Percentiles rank a stretch among this genome's conserved stretches.
Evolutionary conservation across 179 eudicot species (phyloP).

Genomic region (Silene noctiflora): DNA sequence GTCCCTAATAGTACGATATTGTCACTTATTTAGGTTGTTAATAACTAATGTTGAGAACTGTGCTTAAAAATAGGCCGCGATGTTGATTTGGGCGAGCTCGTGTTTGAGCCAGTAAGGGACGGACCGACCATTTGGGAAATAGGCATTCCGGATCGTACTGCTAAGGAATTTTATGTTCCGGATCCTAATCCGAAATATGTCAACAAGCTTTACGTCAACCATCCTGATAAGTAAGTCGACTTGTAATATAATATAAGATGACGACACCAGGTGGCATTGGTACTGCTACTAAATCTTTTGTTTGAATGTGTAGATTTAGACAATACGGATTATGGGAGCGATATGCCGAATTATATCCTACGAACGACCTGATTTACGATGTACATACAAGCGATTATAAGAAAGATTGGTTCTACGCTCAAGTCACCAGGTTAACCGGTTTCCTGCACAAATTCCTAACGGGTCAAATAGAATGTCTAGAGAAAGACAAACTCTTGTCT

Average conservation of each 20-base stretch:
- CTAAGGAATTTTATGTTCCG: conserved; percentile 64
- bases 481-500: no score
- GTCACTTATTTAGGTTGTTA: background rate
- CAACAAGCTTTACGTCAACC: conserved; percentile 59
- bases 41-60: background rate
- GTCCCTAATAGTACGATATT: background rate
- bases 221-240: conserved; percentile 54
- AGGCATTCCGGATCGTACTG: conserved; percentile 76
- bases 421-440: conserved; percentile 54
- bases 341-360: conserved; percentile 62
- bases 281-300: background rate
- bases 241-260: background rate
- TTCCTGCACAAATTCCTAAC: no score
- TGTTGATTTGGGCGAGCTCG: conserved; percentile 60
- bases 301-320: conserved; percentile 34
- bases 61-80: conserved; percentile 32
- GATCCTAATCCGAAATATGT: conserved; percentile 76
- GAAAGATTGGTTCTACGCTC: conserved; percentile 85
- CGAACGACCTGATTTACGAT: conserved; percentile 57
- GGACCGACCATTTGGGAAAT: conserved; percentile 93
- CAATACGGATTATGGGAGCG: conserved; percentile 90
- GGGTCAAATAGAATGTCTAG: no score
- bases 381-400: conserved; percentile 52
- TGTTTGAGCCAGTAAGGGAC: conserved; percentile 69
- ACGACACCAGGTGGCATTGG: background rate